Conservation (phyloP, 768 basidiomycete genomes). For the Cubamyces sp. region DNA sequence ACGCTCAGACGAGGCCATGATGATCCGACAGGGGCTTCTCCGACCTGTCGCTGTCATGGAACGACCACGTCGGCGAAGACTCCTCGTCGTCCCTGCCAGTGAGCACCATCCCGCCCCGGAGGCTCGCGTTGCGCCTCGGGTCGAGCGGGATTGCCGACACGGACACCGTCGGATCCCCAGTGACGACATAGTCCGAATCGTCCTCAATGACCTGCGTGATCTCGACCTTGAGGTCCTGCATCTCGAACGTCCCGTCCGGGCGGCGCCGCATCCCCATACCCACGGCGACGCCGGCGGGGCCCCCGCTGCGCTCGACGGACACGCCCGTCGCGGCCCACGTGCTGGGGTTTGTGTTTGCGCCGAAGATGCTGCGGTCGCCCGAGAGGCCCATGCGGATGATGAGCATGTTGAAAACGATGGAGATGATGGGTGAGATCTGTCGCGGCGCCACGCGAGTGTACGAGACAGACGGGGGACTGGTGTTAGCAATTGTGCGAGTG, state of each 20-base stretch:
- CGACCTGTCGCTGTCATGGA: no score
- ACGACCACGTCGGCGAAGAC: no score
- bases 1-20: no score
- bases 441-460: background rate
- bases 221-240: constrained; percentile 29
- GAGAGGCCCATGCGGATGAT: constrained; percentile 42
- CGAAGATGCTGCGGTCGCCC: constrained; percentile 9
- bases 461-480: background rate
- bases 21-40: no score
- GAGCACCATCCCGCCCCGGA: no score
- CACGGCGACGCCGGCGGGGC: background rate
- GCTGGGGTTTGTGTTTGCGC: background rate
- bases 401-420: constrained; percentile 48
- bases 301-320: constrained; percentile 9
- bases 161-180: background rate
- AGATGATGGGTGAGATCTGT: constrained; percentile 44
- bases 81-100: no score
- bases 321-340: constrained; percentile 7
- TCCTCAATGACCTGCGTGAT: constrained; percentile 30
- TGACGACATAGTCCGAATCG: constrained; percentile 17
- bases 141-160: background rate
- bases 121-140: background rate
- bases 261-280: constrained; percentile 9
- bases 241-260: constrained; percentile 21
- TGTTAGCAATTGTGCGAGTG: background rate